phyloP scores from a whole-genome alignment of 495 filamentous ascomycete genomes.

The Annulohypoxylon maeteangense region DNA sequence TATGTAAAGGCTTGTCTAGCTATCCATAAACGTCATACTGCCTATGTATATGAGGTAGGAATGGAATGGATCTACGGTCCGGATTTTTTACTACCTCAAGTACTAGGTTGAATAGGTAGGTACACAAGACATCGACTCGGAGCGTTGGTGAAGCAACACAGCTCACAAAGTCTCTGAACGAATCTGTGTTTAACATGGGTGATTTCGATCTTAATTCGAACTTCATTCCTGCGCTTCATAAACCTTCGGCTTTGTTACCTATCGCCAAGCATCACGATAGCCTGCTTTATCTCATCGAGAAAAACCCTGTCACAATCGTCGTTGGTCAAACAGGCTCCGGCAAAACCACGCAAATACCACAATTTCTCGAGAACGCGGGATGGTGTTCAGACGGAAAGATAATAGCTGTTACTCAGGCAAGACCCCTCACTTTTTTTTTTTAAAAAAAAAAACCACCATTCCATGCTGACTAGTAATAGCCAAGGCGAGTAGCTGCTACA shows the following conservation, averaged over 20 bases:
- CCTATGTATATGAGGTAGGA: not conserved
- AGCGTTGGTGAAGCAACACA: slow-evolving; percentile 1
- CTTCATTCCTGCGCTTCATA: slow-evolving; percentile 82
- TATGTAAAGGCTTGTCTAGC: not conserved
- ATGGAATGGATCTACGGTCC: not conserved
- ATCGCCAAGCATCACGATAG: slow-evolving; percentile 79
- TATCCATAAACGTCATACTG: not conserved
- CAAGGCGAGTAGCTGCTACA: slow-evolving; percentile 90
- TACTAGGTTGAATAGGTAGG: not conserved
- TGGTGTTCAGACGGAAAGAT: slow-evolving; percentile 85
- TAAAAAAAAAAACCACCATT: too few relatives aligned
- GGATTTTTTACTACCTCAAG: not conserved
- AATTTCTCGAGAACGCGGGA: slow-evolving; percentile 87
- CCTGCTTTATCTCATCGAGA: slow-evolving; percentile 81
- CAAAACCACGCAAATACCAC: slow-evolving; percentile 90
- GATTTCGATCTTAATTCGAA: slow-evolving; percentile 68
- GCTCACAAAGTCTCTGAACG: not conserved
- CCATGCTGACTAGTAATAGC: slow-evolving; percentile 61
- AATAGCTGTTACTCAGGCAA: slow-evolving; percentile 91
- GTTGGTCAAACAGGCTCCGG: slow-evolving; percentile 92
- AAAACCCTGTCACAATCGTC: slow-evolving; percentile 81
- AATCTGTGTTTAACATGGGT: slow-evolving; percentile 51
- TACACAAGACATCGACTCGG: not conserved
- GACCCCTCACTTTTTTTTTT: slow-evolving; percentile 37
- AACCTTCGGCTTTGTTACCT: slow-evolving; percentile 77